phyloP scores from a whole-genome alignment of 2,329 filamentous ascomycete species.

The Mariannaea sp. region DNA sequence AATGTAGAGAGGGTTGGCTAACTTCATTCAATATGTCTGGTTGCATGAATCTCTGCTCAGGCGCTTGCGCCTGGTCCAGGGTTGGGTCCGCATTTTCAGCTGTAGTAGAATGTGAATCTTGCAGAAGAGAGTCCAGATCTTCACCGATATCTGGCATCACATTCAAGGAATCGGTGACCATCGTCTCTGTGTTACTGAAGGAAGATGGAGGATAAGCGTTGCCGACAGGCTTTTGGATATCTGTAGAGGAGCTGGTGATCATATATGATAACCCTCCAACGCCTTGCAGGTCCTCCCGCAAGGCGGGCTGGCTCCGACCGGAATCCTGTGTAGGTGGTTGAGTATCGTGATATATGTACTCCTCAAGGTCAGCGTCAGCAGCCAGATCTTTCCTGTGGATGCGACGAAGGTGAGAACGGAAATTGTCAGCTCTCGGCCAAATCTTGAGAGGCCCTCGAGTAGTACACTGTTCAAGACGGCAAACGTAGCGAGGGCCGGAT shows the following conservation, averaged over 20 bases:
- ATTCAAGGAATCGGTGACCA: not conserved
- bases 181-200: conserved; percentile 1
- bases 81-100: conserved; percentile 22
- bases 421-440: conserved; percentile 87
- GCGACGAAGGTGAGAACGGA: conserved; percentile 75
- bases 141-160: conserved; percentile 15
- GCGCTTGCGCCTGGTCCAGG: conserved; percentile 27
- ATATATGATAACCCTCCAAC: conserved; percentile 37
- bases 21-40: conserved; percentile 20
- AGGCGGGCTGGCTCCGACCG: conserved; percentile 17
- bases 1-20: conserved; percentile 3
- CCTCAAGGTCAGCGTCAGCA: conserved; percentile 46
- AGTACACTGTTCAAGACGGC: conserved; percentile 32
- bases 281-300: conserved; percentile 32
- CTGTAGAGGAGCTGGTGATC: conserved; percentile 19
- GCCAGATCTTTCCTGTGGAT: conserved; percentile 59
- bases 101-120: conserved; percentile 13
- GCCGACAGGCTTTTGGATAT: conserved; percentile 22
- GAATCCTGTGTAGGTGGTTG: not conserved
- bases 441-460: conserved; percentile 55
- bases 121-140: conserved; percentile 12
- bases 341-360: conserved; percentile 39
- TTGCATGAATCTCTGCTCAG: conserved; percentile 24
- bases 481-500: conserved; percentile 34
- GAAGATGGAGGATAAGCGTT: conserved; percentile 6